phyloP scores from a whole-genome alignment of 73 alveolate genomes.

The Paramecium bursaria region DNA sequence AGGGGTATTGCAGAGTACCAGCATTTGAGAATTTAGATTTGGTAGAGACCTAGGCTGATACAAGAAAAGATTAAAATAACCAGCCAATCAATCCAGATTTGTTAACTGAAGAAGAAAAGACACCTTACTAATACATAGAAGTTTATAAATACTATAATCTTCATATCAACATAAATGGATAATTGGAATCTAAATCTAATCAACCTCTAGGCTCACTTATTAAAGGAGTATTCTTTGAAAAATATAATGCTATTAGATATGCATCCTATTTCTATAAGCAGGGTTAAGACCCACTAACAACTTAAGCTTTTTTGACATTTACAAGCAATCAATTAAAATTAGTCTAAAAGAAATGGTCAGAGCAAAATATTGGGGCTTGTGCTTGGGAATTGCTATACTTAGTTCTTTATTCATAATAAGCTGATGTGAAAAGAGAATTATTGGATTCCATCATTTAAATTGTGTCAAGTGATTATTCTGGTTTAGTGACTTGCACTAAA shows the following conservation, averaged over 20 bases:
- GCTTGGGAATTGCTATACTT: slow-evolving; percentile 70
- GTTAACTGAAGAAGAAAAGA: neutral
- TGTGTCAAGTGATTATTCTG: slow-evolving; percentile 65
- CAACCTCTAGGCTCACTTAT: slow-evolving; percentile 57
- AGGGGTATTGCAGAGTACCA: slow-evolving; percentile 60
- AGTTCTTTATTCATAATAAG: slow-evolving; percentile 46
- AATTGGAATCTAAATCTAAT: neutral
- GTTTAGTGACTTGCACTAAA: slow-evolving; percentile 41
- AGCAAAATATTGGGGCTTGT: slow-evolving; percentile 66
- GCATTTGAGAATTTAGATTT: slow-evolving; percentile 65
- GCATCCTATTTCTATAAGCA: slow-evolving; percentile 63
- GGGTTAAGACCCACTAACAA: neutral
- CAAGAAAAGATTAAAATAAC: neutral
- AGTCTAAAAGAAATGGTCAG: slow-evolving; percentile 65
- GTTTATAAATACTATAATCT: slow-evolving; percentile 62
- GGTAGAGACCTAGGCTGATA: slow-evolving; percentile 41
- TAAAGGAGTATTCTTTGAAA: slow-evolving; percentile 66
- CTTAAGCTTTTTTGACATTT: slow-evolving; percentile 45
- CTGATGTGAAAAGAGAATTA: slow-evolving; percentile 66
- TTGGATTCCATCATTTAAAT: slow-evolving; percentile 62
- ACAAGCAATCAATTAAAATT: slow-evolving; percentile 42
- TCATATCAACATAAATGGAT: slow-evolving; percentile 35
- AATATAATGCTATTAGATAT: slow-evolving; percentile 41
- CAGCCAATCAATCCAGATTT: neutral
- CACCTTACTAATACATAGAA: slow-evolving; percentile 58